Base-by-base conservation (phyloP, 2,329 filamentous ascomycete species). In the Nothopassalora personata region DNA sequence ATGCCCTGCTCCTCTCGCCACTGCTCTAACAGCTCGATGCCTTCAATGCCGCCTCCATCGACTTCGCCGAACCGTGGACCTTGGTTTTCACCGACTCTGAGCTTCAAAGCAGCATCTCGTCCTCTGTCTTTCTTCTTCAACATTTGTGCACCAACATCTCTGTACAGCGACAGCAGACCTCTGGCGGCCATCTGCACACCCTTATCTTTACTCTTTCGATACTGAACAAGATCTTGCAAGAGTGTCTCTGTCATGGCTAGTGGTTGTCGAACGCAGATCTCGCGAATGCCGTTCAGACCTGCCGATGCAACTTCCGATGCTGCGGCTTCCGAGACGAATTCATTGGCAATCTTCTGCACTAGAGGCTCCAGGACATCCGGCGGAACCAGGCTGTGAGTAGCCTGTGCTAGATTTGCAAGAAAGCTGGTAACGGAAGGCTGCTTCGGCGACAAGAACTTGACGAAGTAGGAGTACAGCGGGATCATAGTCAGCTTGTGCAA, bases 151-250 rank as follows among this genome's bases (percentile, higher is more conserved):
- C 88, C 91, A 13, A 96, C 89, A 71, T 97, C 92, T 66, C 94
- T 83, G 78, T 96, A 99, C 5, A 99, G 80, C 27, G 90, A 91
- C 46, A 99, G 80, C 6, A 99, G 79, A 64, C 94, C 93, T 73
- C 94, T 93, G 13, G 93, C 91, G 7, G 94, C 94, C 94, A 99
- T 97, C 84, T 96, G 92, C n/a, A 94, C 90, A 60, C 93, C 92
- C 79, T 97, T 99, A 72, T 99, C 94, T 73, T 99, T 99, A 72
- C 90, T 96, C 80, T 95, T 96, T 61, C 90, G 85, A 76, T 99
- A 97, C 79, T 94, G 89, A 9, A 97, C 91, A 54, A 99, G 77
- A 79, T 99, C 94, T 73, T 99, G 93, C 31, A 99, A 78, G n/a
- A 99, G 77, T 0, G 92, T 96, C 65, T 97, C 92, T 54, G 86